Evolutionary conservation across 495 filamentous ascomycete genomes (phyloP), one percentile per base, ranked within the genome.

Genomic region (Hypomontagnella submonticulosa): DNA sequence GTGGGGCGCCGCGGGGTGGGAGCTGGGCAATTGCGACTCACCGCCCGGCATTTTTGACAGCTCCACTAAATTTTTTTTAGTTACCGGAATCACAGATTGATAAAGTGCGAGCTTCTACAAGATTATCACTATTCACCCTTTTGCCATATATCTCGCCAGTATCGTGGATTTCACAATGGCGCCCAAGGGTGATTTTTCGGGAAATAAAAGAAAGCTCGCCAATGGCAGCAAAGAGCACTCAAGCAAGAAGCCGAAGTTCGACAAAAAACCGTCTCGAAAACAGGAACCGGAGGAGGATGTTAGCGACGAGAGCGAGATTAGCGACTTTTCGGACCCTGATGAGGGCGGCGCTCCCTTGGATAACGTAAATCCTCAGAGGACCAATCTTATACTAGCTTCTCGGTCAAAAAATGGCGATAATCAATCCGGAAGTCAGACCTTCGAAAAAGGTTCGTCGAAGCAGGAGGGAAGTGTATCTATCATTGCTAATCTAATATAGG

Each of bases 191-290:
- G 61, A 69, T 11, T 48, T 57, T 11, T 33, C 55, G 4, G 66
- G 68, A 20, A 69, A 63, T 5, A 83, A 82, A 64, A 75, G 81
- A 50, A 83, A 83, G 67, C 73, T 71, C 5, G 43, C 66, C 9
- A 74, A 73, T 37, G 62, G 63, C 40, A 75, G 67, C 47, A 82
- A 82, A 50, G 67, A 73, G 38, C 55, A 54, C 41, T 66, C 63
- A 11, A 73, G 62, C 53, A 86, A 85, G 66, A 85, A 85, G 57
- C 73, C 76, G 9, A 85, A 79, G 67, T 76, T 73, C 20, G 70
- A 70, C 42, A 79, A 78, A 52, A 70, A 67, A 57, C 67, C 65
- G 16, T 32, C 57, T 38, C 69, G 37, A 10, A 66, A 46, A 51
- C 61, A 59, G 12, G 71, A 73, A 5, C 52, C 55, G 16, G 59